Conservation (phyloP, 1,284 basidiomycete genomes). For the Taiwanofungus camphoratus region DNA sequence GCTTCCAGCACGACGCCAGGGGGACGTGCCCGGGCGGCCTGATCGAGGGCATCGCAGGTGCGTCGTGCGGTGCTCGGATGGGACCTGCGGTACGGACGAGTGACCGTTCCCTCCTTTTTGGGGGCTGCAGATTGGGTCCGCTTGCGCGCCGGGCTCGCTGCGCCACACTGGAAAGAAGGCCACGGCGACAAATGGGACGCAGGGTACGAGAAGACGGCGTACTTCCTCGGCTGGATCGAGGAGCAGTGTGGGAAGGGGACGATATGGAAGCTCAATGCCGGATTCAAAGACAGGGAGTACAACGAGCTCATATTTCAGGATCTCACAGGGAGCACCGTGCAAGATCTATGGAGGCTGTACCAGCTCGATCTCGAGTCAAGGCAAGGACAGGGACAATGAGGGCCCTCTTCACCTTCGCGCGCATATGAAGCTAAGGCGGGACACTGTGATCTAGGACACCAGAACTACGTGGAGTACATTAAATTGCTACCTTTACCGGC, state of each 20-base stretch:
- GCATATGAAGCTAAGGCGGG: too few relatives aligned
- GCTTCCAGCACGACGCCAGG: slow-evolving; percentile 61
- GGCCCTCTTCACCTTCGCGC: too few relatives aligned
- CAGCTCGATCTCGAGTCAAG: slow-evolving; percentile 31
- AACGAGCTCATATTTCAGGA: slow-evolving; percentile 44
- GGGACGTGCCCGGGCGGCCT: slow-evolving; percentile 59
- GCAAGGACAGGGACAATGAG: too few relatives aligned
- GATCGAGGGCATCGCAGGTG: slow-evolving; percentile 72
- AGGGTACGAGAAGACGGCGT: slow-evolving; percentile 65
- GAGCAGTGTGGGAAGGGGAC: slow-evolving; percentile 45
- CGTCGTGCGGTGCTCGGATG: too few relatives aligned
- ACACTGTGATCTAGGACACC: too few relatives aligned
- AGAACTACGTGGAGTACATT: too few relatives aligned
- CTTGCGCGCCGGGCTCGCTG: slow-evolving; percentile 46
- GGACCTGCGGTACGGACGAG: too few relatives aligned
- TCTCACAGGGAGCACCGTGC: slow-evolving; percentile 45
- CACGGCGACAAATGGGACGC: slow-evolving; percentile 57
- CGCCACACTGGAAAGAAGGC: slow-evolving; percentile 58
- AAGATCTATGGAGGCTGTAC: slow-evolving; percentile 53
- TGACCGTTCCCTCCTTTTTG: neutral
- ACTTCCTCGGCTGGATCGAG: slow-evolving; percentile 71
- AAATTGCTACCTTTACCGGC: too few relatives aligned
- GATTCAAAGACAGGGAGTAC: slow-evolving; percentile 45
- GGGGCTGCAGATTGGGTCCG: slow-evolving; percentile 57
- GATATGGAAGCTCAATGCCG: slow-evolving; percentile 49